Conservation (phyloP, 768 basidiomycete genomes). For the Sutorius australiensis region DNA sequence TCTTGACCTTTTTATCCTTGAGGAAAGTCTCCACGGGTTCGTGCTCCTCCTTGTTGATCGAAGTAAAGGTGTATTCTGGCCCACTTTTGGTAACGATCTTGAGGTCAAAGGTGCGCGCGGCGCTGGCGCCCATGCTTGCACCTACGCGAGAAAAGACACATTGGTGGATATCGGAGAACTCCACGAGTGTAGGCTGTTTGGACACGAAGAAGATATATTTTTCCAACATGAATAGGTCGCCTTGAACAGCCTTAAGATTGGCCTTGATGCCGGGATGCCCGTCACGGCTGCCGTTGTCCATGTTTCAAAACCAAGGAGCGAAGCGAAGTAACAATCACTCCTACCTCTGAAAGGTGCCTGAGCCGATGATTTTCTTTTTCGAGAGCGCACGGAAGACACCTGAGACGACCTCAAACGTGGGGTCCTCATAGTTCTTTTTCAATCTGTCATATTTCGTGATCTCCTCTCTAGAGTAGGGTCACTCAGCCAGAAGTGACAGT, state of each 20-base stretch:
- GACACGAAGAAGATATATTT: constrained; percentile 98
- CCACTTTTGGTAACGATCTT: constrained; percentile 83
- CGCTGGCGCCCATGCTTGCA: constrained; percentile 72
- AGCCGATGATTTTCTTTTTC: constrained; percentile 86
- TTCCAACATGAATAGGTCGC: constrained; percentile 96
- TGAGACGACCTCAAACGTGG: constrained; percentile 93
- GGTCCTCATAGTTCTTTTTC: constrained; percentile 91
- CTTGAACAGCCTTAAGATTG: constrained; percentile 94
- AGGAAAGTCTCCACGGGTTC: constrained; percentile 81
- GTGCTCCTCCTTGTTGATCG: constrained; percentile 95
- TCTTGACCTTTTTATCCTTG: constrained; percentile 84
- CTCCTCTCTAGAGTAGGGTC: constrained; percentile 53
- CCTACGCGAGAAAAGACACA: constrained; percentile 93
- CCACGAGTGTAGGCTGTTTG: constrained; percentile 88
- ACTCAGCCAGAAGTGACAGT: background rate
- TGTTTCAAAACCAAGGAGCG: background rate
- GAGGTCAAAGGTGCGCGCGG: constrained; percentile 91
- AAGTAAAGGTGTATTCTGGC: constrained; percentile 85
- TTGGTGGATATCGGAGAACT: constrained; percentile 85
- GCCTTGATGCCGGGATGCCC: constrained; percentile 96
- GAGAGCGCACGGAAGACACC: constrained; percentile 89
- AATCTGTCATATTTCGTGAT: constrained; percentile 76
- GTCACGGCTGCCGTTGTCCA: constrained; percentile 54
- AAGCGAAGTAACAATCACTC: no score
- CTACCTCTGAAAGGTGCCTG: constrained; percentile 82